Percentiles rank a stretch among this genome's conserved stretches.
These are phyloP conservation scores for Hibiscus syriacus DNA, from an alignment of 345 rosid genomes.

Conservation along the genomic window DNA sequence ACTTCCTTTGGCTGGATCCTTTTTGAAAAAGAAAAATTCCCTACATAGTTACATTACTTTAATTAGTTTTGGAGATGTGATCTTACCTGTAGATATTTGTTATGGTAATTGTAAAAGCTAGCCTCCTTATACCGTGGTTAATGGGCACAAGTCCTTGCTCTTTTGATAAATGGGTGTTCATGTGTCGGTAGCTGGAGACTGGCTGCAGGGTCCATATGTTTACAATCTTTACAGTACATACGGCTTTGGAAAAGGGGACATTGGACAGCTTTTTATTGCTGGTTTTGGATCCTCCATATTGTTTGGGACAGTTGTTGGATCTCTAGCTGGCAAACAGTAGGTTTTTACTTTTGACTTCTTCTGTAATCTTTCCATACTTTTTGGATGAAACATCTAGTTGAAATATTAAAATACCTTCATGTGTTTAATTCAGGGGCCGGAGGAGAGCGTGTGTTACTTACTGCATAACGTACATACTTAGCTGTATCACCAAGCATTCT, in stretches of 20 bases:
- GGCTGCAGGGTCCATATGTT: background rate
- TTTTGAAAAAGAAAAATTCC: too few relatives aligned
- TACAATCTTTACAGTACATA: background rate
- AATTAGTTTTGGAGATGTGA: background rate
- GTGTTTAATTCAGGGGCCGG: background rate
- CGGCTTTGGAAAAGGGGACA: background rate
- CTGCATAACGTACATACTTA: background rate
- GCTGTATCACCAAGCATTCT: background rate
- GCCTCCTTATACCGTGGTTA: background rate
- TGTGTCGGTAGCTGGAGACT: background rate
- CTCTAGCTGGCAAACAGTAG: background rate
- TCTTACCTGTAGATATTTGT: background rate
- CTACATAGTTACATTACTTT: background rate
- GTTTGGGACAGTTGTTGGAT: background rate
- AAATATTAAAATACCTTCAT: background rate
- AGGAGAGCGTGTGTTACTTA: background rate
- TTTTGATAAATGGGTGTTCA: background rate
- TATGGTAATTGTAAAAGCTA: background rate
- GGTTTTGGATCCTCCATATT: background rate
- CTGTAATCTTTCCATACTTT: background rate
- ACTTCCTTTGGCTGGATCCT: background rate
- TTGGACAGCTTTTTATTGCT: background rate
- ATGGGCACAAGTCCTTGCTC: background rate
- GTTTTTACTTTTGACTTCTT: background rate
- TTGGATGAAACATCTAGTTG: background rate